Evolutionary conservation across 2,329 filamentous ascomycete genomes (phyloP), one percentile per base, ranked within the genome.

Genomic region (Penicillium corylophilum): DNA sequence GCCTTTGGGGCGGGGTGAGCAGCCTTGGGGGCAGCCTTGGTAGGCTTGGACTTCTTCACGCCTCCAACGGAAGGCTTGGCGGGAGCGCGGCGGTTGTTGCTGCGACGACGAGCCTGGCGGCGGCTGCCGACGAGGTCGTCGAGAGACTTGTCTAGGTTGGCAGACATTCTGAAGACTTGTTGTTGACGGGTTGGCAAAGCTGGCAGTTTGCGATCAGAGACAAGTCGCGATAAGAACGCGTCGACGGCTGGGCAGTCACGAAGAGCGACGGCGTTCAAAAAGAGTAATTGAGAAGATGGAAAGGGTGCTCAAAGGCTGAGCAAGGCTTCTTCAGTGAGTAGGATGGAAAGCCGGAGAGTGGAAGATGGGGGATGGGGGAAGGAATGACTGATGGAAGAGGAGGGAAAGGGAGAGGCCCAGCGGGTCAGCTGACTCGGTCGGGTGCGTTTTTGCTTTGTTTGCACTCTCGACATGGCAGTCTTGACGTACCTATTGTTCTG

Each of bases 121-220:
- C 82, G 85, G 70, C 85, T 88, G 73, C 88, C 90, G 80, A 96
- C 86, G 77, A 99, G 96, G 78, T 96, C 91, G 74, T 97, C 94
- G 64, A 99, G 89, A 79, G 91, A 92, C 80, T 95, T 87, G 75
- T 96, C 91, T 71, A 99, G 88, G 80, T 96, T 96, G 79, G 85
- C 87, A 80, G 90, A 90, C 91, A 96, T 95, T 63, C 65, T 87
- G 59, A 52, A 41, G 51, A 33, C 39, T 56, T 38, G 35, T 28
- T 23, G 29, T 39, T 39, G 50, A 56, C 15, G 51, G 36, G 42
- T 26, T 39, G 39, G 48, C 41, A 46, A 57, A 54, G 55, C 52
- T 55, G 60, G 52, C 52, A 31, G 43, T 53, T 57, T 53, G 50
- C 42, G 48, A 22, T 51, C 44, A 41, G 22, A 43, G 29, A 46